Base-by-base conservation (phyloP, 2,329 filamentous ascomycete genomes). In the Fusarium bactridioides region DNA sequence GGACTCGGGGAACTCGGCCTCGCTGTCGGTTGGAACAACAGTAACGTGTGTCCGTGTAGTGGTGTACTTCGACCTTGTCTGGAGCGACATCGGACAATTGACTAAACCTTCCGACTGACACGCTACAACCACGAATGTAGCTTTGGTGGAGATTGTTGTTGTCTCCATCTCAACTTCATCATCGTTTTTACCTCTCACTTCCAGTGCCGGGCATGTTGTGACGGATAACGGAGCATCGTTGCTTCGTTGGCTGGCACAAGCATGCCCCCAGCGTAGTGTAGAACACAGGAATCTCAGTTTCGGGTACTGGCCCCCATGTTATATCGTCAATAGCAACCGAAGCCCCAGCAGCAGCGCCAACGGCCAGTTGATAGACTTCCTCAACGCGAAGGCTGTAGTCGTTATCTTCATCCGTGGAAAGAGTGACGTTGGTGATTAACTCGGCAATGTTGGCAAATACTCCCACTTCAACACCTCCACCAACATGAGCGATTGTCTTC, bases 321-420 rank as follows among this genome's bases (percentile, higher is more conserved):
- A 84, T 73, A 1, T 73, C 69, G 2, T 78, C 79, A 9, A 89
- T 55, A 4, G 78, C 82, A 1, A 90, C 72, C 0, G 85, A 86
- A 1, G 87, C 88, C 3, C 88, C 88, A 9, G 87, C 87, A 3
- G 80, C 82, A 10, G 86, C 88, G 21, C 88, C 88, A 1, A 90
- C 70, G 1, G 83, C 87, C 16, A 90, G 75, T 16, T 83, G 79
- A 74, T 88, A 90, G 4, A 82, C 80, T 69, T 90, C 84, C 15
- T 59, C 37, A 7, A 53, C 23, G 4, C 50, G 50, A 53, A 53
- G 13, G 5, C 12, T 27, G 10, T 33, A 53, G 1, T 27, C 13
- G 23, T 10, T 2, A 1, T 53, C 33, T 9, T 27, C 33, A 10
- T 53, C 50, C 0, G 23, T 21, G 7, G 50, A 16, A 18, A 53